Evolutionary conservation across 2,329 filamentous ascomycete genomes (phyloP).

Genomic region (Colletotrichum caudatum): DNA sequence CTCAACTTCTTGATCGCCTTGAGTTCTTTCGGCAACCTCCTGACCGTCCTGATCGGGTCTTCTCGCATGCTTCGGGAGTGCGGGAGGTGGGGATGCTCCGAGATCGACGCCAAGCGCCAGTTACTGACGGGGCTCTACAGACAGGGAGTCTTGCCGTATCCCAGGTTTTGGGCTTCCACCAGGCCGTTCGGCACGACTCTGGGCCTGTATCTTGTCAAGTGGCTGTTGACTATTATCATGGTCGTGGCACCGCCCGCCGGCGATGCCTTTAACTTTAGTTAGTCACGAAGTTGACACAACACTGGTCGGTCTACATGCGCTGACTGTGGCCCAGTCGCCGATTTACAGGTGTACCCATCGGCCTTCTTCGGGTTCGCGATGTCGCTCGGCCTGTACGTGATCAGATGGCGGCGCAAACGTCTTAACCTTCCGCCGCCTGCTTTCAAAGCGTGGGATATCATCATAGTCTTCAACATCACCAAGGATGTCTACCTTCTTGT

Average conservation of each 20-base stretch:
- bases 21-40: conserved; percentile 68
- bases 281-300: neutral
- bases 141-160: neutral
- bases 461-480: neutral
- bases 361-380: neutral
- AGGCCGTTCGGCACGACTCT: neutral
- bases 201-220: neutral
- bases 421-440: neutral
- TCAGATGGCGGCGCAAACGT: neutral
- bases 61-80: conserved; percentile 70
- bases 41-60: conserved; percentile 65
- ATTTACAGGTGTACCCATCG: neutral
- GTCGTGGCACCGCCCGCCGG: neutral
- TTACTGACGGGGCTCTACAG: neutral
- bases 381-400: neutral
- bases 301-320: accelerated
- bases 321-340: neutral
- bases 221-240: neutral
- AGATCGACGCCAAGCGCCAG: no score
- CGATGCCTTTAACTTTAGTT: neutral
- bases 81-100: conserved; percentile 48
- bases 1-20: conserved; percentile 70
- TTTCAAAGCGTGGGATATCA: neutral
- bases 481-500: conserved; percentile 70
- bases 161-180: neutral